Conservation (phyloP, 2,329 filamentous ascomycete species). For the Fusarium napiforme region DNA sequence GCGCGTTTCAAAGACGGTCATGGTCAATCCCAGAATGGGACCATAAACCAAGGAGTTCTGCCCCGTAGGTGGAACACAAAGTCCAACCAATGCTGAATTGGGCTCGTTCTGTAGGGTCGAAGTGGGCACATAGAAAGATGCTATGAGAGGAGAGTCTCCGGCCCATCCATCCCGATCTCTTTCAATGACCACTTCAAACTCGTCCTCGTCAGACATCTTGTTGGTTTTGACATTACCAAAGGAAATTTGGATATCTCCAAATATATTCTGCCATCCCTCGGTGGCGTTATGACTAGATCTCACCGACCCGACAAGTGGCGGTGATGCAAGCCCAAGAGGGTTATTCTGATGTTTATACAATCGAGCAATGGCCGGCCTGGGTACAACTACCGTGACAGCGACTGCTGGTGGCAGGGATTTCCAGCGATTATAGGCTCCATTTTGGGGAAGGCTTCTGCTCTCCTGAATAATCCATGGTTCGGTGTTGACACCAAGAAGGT, state of each 20-base stretch:
- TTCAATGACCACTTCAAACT: conserved; percentile 48
- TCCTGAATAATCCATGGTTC: conserved; percentile 46
- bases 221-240: conserved; percentile 52
- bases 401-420: conserved; percentile 50
- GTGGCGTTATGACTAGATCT: conserved; percentile 37
- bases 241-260: conserved; percentile 53
- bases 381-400: conserved; percentile 52
- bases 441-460: conserved; percentile 26
- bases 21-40: conserved; percentile 38
- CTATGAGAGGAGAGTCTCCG: conserved; percentile 53
- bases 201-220: conserved; percentile 44
- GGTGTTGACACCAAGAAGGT: conserved; percentile 49
- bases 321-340: conserved; percentile 35
- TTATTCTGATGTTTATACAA: conserved; percentile 40
- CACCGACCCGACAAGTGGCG: conserved; percentile 47
- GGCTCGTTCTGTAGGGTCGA: conserved; percentile 49
- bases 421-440: conserved; percentile 52
- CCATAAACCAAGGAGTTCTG: conserved; percentile 42
- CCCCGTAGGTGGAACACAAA: conserved; percentile 46
- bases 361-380: conserved; percentile 43
- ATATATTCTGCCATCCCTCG: conserved; percentile 50
- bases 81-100: conserved; percentile 45
- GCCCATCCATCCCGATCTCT: conserved; percentile 52
- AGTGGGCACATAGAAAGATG: conserved; percentile 55
- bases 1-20: conserved; percentile 49